These are phyloP conservation scores for Candida pseudofarinosa DNA, from an alignment of 805 yeast genomes.

Conservation along the genomic window DNA sequence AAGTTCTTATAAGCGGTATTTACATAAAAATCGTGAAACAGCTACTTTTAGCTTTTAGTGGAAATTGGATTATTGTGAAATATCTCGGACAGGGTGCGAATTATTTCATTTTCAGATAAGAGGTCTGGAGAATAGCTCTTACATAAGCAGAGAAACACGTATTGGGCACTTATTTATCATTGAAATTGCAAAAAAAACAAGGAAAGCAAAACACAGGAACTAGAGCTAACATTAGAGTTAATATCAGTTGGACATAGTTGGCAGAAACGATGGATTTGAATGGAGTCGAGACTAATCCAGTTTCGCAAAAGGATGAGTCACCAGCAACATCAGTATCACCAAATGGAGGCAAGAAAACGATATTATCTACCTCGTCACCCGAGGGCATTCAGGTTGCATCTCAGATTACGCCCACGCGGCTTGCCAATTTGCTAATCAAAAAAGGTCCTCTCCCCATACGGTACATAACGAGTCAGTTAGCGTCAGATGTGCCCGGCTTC, in stretches of 20 bases:
- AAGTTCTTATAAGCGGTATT: no score
- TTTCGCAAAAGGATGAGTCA: not conserved
- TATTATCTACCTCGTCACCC: constrained; percentile 74
- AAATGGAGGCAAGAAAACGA: constrained; percentile 11
- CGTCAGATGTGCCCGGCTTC: constrained; percentile 72
- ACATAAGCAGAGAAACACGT: not conserved
- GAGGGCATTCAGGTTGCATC: constrained; percentile 86
- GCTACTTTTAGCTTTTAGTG: no score
- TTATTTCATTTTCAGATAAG: no score
- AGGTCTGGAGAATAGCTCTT: not conserved
- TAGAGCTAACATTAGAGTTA: not conserved
- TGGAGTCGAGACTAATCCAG: not conserved
- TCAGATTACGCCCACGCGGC: constrained; percentile 73
- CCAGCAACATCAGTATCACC: not conserved
- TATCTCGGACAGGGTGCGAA: no score
- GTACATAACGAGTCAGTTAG: constrained; percentile 76
- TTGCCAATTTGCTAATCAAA: constrained; percentile 61
- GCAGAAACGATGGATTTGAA: not conserved
- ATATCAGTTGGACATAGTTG: not conserved
- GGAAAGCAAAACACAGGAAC: not conserved
- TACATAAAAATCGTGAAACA: no score
- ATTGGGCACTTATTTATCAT: not conserved
- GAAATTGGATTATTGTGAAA: no score
- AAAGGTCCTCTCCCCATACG: constrained; percentile 91
- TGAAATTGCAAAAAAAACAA: not conserved